These are phyloP conservation scores for Schizosaccharomyces osmophilus DNA, from an alignment of 805 yeast genomes.

Conservation along the genomic window DNA sequence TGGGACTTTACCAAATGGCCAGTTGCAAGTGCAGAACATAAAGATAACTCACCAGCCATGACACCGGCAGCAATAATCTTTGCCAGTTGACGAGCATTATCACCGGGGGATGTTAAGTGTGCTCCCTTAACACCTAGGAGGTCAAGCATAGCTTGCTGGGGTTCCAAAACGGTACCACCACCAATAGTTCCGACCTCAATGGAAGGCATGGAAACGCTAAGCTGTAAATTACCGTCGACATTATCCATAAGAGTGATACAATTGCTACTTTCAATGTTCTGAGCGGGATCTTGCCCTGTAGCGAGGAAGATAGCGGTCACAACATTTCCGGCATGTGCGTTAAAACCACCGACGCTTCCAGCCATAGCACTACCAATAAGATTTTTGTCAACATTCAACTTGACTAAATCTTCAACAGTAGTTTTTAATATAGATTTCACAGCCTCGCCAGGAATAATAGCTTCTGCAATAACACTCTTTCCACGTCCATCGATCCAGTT, in stretches of 20 bases:
- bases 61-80: slow-evolving; percentile 82
- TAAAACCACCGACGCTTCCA: slow-evolving; percentile 91
- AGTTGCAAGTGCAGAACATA: slow-evolving; percentile 90
- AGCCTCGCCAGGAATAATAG: slow-evolving; percentile 58
- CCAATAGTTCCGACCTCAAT: slow-evolving; percentile 98
- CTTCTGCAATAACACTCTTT: slow-evolving; percentile 90
- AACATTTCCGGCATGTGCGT: slow-evolving; percentile 92
- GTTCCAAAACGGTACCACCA: slow-evolving; percentile 93
- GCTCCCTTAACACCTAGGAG: slow-evolving; percentile 89
- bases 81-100: slow-evolving; percentile 81
- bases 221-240: slow-evolving; percentile 50
- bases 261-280: slow-evolving; percentile 87
- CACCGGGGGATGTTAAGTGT: slow-evolving; percentile 79
- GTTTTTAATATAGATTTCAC: slow-evolving; percentile 71
- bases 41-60: slow-evolving; percentile 81
- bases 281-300: slow-evolving; percentile 99
- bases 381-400: slow-evolving; percentile 69
- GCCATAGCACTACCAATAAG: slow-evolving; percentile 96
- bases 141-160: slow-evolving; percentile 91
- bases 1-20: slow-evolving; percentile 96
- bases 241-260: slow-evolving; percentile 91
- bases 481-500: slow-evolving; percentile 99
- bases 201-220: slow-evolving; percentile 97
- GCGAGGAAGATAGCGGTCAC: slow-evolving; percentile 89
- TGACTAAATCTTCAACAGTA: slow-evolving; percentile 76